Base-by-base conservation (phyloP, 768 basidiomycete genomes). In the Phanerodontia chrysosporium region DNA sequence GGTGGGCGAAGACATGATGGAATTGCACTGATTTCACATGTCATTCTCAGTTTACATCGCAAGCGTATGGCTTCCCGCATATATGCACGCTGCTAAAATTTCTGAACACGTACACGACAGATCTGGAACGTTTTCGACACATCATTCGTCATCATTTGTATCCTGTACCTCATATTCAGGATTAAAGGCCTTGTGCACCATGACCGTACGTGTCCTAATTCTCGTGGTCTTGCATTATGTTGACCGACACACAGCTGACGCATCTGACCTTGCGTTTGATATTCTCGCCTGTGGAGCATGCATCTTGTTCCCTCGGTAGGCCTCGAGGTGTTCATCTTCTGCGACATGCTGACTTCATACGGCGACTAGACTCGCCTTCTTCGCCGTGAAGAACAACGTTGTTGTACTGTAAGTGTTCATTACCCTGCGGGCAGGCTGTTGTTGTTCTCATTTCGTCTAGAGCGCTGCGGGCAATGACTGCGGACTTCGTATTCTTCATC, bases 51-150 rank as follows among this genome's bases (percentile, higher is more conserved):
- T 95, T 55, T 95, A 95, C 69, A 83, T 92, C 45, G 90, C 92
- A 22, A 93, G 92, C 67, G 91, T 90, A 68, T 67, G 58, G 62
- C 63, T 36, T 57, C 1, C 8, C 12, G 32, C 45, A 22, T 24
- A 14, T 44, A 18, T 51, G 25, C 39, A 21, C 25, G 27, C 39
- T 54, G 42, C 16, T 14, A 52, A 44, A 24, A 25, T 12, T 48
- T 28, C 3, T 45, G 21, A 24, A n/a, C 22, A 5, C 21, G 49
- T 13, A 49, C 52, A 36, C 56, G 55, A 53, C 39, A 95, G 90
- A 84, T 95, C 62, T 96, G 94, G 94, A 95, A 94, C 67, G 87
- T 84, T 5, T 93, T 95, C 64, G 94, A 92, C 72, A 85, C 89
- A 24, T 79, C 82, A 0, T 92, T 92, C 69, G 79, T 85, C 60